Evolutionary conservation across 352 stramenopile species (phyloP).

Genomic region (Aphanomyces stellatus): DNA sequence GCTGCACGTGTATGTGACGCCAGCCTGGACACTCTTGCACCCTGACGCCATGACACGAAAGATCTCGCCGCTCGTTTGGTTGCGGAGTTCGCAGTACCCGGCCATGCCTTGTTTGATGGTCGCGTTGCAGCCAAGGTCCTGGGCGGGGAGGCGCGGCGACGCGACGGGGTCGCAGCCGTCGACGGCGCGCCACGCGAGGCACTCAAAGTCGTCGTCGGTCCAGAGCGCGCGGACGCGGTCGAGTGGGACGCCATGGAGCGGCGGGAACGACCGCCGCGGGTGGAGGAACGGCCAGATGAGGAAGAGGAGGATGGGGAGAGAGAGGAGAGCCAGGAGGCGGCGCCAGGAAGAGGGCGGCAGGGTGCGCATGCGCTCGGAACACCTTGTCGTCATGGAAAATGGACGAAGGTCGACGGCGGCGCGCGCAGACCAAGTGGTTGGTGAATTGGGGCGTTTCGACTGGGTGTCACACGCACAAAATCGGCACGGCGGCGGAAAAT

Average conservation of each 20-base stretch:
- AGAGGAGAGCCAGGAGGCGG: too few relatives aligned
- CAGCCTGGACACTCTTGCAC: conserved; percentile 40
- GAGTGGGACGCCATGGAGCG: background rate
- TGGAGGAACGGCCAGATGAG: background rate
- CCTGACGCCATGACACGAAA: conserved; percentile 68
- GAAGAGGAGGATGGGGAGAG: too few relatives aligned
- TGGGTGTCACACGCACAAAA: too few relatives aligned
- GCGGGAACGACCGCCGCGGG: background rate
- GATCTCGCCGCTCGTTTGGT: conserved; percentile 40
- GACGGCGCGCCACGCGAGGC: conserved; percentile 61
- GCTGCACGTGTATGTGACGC: conserved; percentile 46
- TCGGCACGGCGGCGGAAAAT: too few relatives aligned
- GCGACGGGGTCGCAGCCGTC: conserved; percentile 35
- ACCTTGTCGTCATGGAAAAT: too few relatives aligned
- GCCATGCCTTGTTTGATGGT: conserved; percentile 32
- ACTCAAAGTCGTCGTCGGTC: conserved; percentile 28
- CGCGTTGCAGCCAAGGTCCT: conserved; percentile 43
- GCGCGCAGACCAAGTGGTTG: too few relatives aligned
- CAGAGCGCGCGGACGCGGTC: conserved; percentile 4
- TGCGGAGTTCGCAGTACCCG: conserved; percentile 59
- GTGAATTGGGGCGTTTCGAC: too few relatives aligned
- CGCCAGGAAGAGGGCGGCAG: too few relatives aligned
- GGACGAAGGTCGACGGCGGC: too few relatives aligned
- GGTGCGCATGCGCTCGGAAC: too few relatives aligned
- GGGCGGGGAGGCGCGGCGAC: conserved; percentile 30